Base-by-base conservation (phyloP, 2,329 filamentous ascomycete species). In the Fusarium sp. region DNA sequence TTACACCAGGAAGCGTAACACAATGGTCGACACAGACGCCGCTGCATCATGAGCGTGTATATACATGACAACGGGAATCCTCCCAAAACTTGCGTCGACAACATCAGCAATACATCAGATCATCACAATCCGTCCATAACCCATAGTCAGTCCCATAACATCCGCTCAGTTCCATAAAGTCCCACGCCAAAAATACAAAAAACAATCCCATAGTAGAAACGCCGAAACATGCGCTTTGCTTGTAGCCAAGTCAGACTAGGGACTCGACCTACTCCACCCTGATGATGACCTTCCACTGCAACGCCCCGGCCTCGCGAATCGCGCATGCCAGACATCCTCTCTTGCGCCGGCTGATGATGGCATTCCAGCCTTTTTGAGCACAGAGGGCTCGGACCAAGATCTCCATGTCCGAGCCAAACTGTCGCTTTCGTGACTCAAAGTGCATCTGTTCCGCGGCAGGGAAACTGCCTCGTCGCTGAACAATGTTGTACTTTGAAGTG, bases 251-350 rank as follows among this genome's bases (percentile, higher is more conserved):
- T 25, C 7, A 37, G 8, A 61, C 30, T 12, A 38, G 33, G 54
- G 47, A 12, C 17, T 59, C 65, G 15, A 9, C 54, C 73, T 78
- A 90, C 63, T 89, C 88, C 27, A 91, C 87, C 61, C 90, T 84
- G 32, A 91, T 87, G n/a, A 94, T 87, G 30, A 94, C 88, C 74
- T 88, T 89, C 85, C 94, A 91, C 3, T 90, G 91, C 67, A 95
- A 80, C 4, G 91, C 93, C 6, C 90, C 90, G 0, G 93, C 93
- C 84, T 96, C 93, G 20, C 94, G 87, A 50, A 96, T 89, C 45
- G 92, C 92, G 81, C 94, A 96, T 4, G 89, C 89, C 38, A 95
- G 81, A 79, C 94, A 96, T 0, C 92, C 93, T 70, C 92, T 86
- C 73, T 90, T 89, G 43, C 87, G 86, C 61, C 92, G 86, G 70